phyloP scores from a whole-genome alignment of 1,284 basidiomycete genomes.

The Ceratobasidium papillatum region DNA sequence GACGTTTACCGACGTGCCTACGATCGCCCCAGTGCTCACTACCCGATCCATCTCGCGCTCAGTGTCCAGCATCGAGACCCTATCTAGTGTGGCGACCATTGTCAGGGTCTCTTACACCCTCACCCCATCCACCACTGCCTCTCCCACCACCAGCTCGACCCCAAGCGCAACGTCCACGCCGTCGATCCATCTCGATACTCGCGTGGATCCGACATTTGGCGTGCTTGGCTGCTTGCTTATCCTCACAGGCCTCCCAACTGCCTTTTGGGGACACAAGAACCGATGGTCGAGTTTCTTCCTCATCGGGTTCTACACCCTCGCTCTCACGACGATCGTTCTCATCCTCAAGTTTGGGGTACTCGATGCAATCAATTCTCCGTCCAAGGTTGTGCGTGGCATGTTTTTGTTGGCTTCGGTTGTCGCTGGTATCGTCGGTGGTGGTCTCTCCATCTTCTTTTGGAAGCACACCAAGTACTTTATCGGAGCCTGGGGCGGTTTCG shows the following conservation, averaged over 20 bases:
- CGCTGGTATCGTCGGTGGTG: constrained; percentile 84
- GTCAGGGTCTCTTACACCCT: constrained; percentile 38
- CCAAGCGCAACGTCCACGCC: constrained; percentile 51
- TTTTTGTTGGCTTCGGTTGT: constrained; percentile 86
- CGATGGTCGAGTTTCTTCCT: constrained; percentile 95
- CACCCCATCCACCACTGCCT: constrained; percentile 51
- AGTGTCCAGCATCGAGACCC: constrained; percentile 15
- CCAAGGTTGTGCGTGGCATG: constrained; percentile 79
- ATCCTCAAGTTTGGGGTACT: constrained; percentile 90
- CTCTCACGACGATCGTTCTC: constrained; percentile 85
- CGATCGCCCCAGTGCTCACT: constrained; percentile 3
- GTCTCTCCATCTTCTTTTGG: constrained; percentile 88
- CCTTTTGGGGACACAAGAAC: constrained; percentile 92
- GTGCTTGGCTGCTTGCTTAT: constrained; percentile 90
- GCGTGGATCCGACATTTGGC: constrained; percentile 87
- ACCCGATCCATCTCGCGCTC: constrained; percentile 29
- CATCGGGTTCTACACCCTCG: constrained; percentile 87
- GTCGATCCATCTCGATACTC: constrained; percentile 72
- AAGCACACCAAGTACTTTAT: constrained; percentile 86
- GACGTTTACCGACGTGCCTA: constrained; percentile 6
- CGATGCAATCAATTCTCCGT: constrained; percentile 82
- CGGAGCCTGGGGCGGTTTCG: constrained; percentile 89
- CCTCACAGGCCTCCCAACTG: constrained; percentile 86
- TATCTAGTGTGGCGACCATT: constrained; percentile 34
- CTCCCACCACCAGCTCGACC: constrained; percentile 58